Conservation (phyloP, 345 rosid genomes). For the Sonneratia alba region DNA sequence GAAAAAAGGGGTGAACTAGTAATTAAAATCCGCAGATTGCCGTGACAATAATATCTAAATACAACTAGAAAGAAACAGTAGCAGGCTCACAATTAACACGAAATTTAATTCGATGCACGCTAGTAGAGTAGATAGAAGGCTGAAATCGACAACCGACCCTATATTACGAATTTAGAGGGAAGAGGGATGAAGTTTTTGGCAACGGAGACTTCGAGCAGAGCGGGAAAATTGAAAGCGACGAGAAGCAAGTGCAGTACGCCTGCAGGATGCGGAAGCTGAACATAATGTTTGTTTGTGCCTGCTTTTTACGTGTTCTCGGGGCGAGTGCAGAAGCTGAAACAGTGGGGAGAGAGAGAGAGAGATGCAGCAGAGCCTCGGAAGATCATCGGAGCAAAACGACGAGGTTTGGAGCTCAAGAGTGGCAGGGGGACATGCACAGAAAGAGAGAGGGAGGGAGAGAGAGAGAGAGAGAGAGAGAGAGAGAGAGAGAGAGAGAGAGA, state of each 20-base stretch:
- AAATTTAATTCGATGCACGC: background rate
- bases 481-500: background rate
- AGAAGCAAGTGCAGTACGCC: constrained; percentile 23
- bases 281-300: constrained; percentile 1
- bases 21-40: background rate
- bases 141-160: constrained; percentile 10
- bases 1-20: background rate
- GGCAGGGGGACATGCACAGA: background rate
- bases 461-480: background rate
- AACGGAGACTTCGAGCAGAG: constrained; percentile 22
- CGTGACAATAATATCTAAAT: no score
- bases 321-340: constrained; percentile 13
- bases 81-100: background rate
- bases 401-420: constrained; percentile 26
- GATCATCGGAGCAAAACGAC: constrained; percentile 39
- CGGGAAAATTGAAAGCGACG: constrained; percentile 62
- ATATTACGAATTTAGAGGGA: constrained; percentile 1
- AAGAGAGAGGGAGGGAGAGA: constrained; percentile 1
- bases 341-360: constrained; percentile 7
- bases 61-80: background rate
- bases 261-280: constrained; percentile 13
- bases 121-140: constrained; percentile 1
- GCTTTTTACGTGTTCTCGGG: constrained; percentile 4
- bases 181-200: background rate
- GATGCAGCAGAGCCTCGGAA: constrained; percentile 5